phyloP scores from a whole-genome alignment of 1,284 basidiomycete genomes.

The Leccinum griseonigrum region DNA sequence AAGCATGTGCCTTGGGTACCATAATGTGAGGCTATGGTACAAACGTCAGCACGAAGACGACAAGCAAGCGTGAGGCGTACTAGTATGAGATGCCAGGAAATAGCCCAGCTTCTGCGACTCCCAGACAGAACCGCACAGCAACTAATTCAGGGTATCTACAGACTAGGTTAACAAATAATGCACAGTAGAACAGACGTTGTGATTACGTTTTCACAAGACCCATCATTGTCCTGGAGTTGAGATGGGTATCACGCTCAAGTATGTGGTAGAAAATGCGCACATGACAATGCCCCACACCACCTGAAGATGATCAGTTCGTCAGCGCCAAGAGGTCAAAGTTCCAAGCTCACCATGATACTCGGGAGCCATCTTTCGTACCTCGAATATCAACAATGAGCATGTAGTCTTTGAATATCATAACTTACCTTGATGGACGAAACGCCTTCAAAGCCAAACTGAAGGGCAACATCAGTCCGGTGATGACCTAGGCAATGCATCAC shows the following conservation, averaged over 20 bases:
- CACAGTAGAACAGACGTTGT: conserved; percentile 2
- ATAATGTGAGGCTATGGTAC: conserved; percentile 26
- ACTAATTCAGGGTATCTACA: conserved; percentile 59
- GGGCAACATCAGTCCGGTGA: not conserved
- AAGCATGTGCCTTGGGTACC: conserved; percentile 37
- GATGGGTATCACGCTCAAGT: not conserved
- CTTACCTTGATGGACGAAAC: conserved; percentile 48
- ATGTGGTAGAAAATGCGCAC: conserved; percentile 28
- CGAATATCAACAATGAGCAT: conserved; percentile 7
- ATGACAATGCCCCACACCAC: conserved; percentile 49
- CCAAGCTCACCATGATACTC: conserved; percentile 40
- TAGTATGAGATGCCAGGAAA: conserved; percentile 71
- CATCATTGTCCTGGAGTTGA: conserved; percentile 53
- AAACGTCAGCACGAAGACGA: conserved; percentile 5
- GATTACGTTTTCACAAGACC: conserved; percentile 59
- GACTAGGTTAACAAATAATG: not conserved
- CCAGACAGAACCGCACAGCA: conserved; percentile 56
- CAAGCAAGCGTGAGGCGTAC: conserved; percentile 37
- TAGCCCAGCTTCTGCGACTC: conserved; percentile 66
- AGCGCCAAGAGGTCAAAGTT: not conserved
- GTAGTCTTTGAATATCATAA: not conserved
- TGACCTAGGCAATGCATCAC: not conserved
- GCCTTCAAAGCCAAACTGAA: conserved; percentile 48
- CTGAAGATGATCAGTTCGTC: conserved; percentile 26
- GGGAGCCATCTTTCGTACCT: conserved; percentile 34